Conservation (phyloP, 2,329 filamentous ascomycete species). For the Ascochyta rabiei region DNA sequence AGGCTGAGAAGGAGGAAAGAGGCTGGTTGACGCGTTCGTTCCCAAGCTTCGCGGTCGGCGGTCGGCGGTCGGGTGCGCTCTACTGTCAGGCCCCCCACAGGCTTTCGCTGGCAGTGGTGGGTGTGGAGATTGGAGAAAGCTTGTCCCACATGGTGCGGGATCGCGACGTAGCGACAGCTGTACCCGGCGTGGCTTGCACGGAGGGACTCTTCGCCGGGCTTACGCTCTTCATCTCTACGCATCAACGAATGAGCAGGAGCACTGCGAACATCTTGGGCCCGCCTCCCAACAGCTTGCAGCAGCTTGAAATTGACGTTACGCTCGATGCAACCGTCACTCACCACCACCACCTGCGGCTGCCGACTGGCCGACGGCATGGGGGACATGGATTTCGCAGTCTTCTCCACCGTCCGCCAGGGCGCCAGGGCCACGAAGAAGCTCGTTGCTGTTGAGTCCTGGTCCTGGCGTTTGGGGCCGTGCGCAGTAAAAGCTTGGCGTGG, state of each 20-base stretch:
- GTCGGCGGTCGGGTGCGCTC: conserved; percentile 26
- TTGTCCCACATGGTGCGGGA: conserved; percentile 26
- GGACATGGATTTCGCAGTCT: not conserved
- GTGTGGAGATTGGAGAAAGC: conserved; percentile 45
- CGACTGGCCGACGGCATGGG: not conserved
- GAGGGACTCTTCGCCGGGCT: conserved; percentile 44
- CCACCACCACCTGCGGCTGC: not conserved
- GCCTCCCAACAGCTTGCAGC: conserved; percentile 16
- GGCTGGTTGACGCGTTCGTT: conserved; percentile 42
- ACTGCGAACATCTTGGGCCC: conserved; percentile 2
- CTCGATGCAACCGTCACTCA: not conserved
- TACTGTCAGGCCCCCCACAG: conserved; percentile 35
- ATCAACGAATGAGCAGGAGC: conserved; percentile 30
- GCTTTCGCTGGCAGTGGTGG: conserved; percentile 30
- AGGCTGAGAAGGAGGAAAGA: conserved; percentile 25
- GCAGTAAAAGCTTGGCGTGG: no score
- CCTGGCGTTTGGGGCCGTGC: no score
- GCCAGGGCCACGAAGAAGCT: no score
- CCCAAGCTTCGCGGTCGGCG: conserved; percentile 35
- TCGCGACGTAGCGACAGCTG: conserved; percentile 31
- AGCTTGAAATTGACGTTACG: conserved; percentile 6
- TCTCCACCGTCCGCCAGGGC: conserved; percentile 1
- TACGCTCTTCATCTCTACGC: conserved; percentile 34
- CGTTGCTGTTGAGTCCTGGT: no score
- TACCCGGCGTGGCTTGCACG: conserved; percentile 22